A percentile compares a stretch with the other conserved stretches of the same genome.
Evolutionary conservation across 2,329 filamentous ascomycete genomes (phyloP).

Genomic region (Aspergillus oerlinghausenensis): DNA sequence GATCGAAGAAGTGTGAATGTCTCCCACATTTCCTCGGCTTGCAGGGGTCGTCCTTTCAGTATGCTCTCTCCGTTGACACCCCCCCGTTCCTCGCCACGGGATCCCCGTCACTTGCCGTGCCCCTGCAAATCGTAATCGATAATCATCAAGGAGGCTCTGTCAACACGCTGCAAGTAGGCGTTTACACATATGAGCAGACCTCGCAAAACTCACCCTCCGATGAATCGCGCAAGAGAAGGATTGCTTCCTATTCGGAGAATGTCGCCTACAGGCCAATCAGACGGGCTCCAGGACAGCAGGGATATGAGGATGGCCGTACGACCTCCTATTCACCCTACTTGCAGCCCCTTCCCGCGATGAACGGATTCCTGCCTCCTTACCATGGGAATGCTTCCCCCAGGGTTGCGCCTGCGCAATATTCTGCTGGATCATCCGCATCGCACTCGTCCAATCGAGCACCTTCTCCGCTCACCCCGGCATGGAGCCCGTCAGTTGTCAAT

Average conservation of each 20-base stretch:
- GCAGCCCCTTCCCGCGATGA: conserved; percentile 44
- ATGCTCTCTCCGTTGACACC: conserved; percentile 67
- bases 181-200: conserved; percentile 57
- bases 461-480: conserved; percentile 45
- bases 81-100: conserved; percentile 60
- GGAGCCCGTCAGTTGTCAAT: conserved; percentile 46
- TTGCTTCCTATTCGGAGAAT: conserved; percentile 49
- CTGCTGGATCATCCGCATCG: conserved; percentile 34
- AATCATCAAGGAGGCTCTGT: conserved; percentile 50
- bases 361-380: conserved; percentile 37
- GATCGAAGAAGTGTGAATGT: conserved; percentile 67
- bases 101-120: conserved; percentile 52
- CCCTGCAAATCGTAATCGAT: conserved; percentile 58
- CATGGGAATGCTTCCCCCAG: conserved; percentile 38
- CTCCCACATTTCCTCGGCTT: conserved; percentile 58
- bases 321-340: conserved; percentile 48
- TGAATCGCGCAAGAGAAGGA: conserved; percentile 54
- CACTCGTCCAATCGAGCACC: conserved; percentile 45
- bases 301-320: conserved; percentile 46
- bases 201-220: conserved; percentile 36
- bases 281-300: conserved; percentile 44
- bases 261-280: conserved; percentile 46
- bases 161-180: conserved; percentile 53
- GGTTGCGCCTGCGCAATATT: conserved; percentile 39
- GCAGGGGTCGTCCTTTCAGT: conserved; percentile 60